Evolutionary conservation across 805 yeast species (phyloP).

Genomic region (Candida sithepensis): DNA sequence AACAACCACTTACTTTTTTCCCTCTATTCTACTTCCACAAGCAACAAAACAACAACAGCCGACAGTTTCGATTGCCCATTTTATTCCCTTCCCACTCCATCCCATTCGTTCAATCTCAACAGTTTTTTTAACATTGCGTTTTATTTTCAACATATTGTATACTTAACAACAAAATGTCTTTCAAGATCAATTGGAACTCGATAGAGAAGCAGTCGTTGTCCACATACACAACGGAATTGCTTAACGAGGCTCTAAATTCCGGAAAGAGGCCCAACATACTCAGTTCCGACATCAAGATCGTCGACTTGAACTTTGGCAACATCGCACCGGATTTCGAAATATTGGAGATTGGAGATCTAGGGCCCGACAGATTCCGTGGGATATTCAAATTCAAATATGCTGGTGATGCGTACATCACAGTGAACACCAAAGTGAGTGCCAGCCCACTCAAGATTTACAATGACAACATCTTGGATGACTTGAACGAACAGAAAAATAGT

Average conservation of each 20-base stretch:
- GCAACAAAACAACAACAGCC: no score
- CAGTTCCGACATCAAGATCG: slow-evolving; percentile 64
- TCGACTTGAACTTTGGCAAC: slow-evolving; percentile 69
- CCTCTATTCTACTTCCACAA: no score
- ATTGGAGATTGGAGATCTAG: slow-evolving; percentile 79
- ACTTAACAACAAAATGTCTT: no score
- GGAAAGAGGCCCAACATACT: slow-evolving; percentile 69
- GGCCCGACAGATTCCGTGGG: slow-evolving; percentile 71
- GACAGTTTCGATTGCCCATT: no score
- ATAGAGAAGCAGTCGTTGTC: slow-evolving; percentile 63
- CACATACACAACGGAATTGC: slow-evolving; percentile 57
- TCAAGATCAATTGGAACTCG: slow-evolving; percentile 73
- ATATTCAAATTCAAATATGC: slow-evolving; percentile 72
- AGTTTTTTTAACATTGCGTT: no score
- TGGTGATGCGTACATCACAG: slow-evolving; percentile 73
- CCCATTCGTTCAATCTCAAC: no score
- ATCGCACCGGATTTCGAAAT: slow-evolving; percentile 74
- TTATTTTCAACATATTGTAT: neutral
- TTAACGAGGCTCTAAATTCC: slow-evolving; percentile 70
- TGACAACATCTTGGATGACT: slow-evolving; percentile 27
- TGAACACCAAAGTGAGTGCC: slow-evolving; percentile 79
- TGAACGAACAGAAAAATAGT: slow-evolving; percentile 30
- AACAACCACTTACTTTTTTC: no score
- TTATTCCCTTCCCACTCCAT: no score
- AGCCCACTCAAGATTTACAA: slow-evolving; percentile 71